Evolutionary conservation across 2,329 filamentous ascomycete genomes (phyloP).

Genomic region (Ceratocystis albifundus): DNA sequence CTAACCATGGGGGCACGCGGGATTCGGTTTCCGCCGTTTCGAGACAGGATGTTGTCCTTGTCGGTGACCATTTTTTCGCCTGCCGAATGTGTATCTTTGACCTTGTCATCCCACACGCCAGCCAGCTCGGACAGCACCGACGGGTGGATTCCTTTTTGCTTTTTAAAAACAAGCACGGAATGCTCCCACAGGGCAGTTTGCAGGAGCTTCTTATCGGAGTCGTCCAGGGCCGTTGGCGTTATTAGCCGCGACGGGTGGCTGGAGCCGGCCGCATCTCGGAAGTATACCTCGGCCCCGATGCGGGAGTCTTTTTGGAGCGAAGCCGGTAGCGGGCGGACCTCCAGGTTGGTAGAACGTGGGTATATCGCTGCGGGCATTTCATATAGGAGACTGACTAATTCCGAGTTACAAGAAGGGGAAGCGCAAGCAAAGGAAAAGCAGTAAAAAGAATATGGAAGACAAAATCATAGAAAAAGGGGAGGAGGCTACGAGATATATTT

Average conservation of each 20-base stretch:
- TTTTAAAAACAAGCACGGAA: constrained; percentile 21
- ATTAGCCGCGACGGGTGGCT: neutral
- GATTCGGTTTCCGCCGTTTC: constrained; percentile 21
- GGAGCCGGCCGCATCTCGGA: neutral
- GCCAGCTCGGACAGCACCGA: constrained; percentile 18
- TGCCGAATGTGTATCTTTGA: constrained; percentile 22
- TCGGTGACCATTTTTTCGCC: constrained; percentile 23
- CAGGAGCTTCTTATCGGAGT: constrained; percentile 17
- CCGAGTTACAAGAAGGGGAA: neutral
- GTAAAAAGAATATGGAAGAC: neutral
- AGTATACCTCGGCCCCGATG: constrained; percentile 21
- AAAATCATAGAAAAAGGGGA: neutral
- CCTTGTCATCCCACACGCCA: constrained; percentile 21
- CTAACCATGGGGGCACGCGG: constrained; percentile 21
- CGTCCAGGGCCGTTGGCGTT: constrained; percentile 7
- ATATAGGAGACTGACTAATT: neutral
- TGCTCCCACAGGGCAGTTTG: constrained; percentile 18
- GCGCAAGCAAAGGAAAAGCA: neutral
- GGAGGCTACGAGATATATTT: too few relatives aligned
- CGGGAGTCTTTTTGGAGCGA: constrained; percentile 19
- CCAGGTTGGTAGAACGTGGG: constrained; percentile 19
- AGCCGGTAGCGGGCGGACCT: constrained; percentile 16
- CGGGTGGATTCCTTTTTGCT: constrained; percentile 19
- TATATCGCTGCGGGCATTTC: constrained; percentile 16
- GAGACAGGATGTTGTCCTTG: constrained; percentile 21